Evolutionary conservation across 2,329 filamentous ascomycete species (phyloP).

Genomic region (Fusarium miscanthi): DNA sequence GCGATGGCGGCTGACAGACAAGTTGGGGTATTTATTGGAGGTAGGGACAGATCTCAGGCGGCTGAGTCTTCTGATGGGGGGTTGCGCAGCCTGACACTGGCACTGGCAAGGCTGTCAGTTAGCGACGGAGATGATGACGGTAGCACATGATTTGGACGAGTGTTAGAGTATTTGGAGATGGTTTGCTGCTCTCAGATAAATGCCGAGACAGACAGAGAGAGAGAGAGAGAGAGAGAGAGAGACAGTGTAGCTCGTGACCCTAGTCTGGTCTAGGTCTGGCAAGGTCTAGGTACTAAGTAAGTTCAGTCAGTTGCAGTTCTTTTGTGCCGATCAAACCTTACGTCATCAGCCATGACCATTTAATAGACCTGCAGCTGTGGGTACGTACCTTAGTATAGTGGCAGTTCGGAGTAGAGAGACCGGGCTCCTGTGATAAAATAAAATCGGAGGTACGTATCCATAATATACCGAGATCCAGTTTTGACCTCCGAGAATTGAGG

Average conservation of each 20-base stretch:
- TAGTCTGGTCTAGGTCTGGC: slow-evolving; percentile 3
- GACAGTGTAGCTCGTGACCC: slow-evolving; percentile 37
- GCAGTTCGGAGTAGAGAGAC: background rate
- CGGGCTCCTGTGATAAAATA: background rate
- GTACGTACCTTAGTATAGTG: background rate
- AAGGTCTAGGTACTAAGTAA: background rate
- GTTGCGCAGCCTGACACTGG: slow-evolving; percentile 35
- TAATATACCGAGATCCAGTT: background rate
- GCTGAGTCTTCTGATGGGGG: slow-evolving; percentile 48
- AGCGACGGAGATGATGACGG: slow-evolving; percentile 34
- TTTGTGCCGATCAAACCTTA: slow-evolving; percentile 35
- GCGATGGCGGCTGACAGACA: slow-evolving; percentile 28
- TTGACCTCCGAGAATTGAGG: background rate
- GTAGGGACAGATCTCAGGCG: slow-evolving; percentile 39
- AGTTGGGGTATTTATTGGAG: background rate
- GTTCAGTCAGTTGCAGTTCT: slow-evolving; percentile 8
- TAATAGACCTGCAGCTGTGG: background rate
- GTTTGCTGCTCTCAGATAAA: slow-evolving; percentile 26
- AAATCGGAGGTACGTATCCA: background rate
- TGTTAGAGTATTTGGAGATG: slow-evolving; percentile 19
- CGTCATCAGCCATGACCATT: slow-evolving; percentile 38
- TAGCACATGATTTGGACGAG: slow-evolving; percentile 41
- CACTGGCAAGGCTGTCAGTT: slow-evolving; percentile 34
- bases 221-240: background rate
- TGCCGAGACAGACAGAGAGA: slow-evolving; percentile 16